Base-by-base conservation (phyloP, 148 eudicot species). In the Fallopia convolvulus region DNA sequence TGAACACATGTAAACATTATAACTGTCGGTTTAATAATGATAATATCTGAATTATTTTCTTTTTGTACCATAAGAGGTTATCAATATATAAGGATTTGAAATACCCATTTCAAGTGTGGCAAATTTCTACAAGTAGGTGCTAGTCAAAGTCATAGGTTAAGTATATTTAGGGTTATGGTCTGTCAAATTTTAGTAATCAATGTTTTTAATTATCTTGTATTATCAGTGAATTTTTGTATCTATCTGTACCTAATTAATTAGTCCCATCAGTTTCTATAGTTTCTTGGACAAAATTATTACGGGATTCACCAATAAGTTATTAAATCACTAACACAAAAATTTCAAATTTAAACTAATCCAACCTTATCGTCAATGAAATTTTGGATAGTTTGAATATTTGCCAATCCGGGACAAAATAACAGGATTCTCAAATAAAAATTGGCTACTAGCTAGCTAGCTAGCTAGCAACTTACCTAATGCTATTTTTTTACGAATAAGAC, bases 231-330 rank as follows among this genome's bases (percentile, higher is more conserved):
- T 26, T 26, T 26, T 26, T 26, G 30, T 26, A 26, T 26, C 30
- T 26, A 26, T 26, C 30, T 26, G 30, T 26, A 26, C 30, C 30
- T 26, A 26, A 26, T 26, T 26, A 14, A 52, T 52, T 52, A 60
- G 66, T 60, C 66, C 66, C 66, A 60, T 65, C 71, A 65, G n/a
- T 65, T 65, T 65, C 66, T 23, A 58, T 8, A 58, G 14, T 23
- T 8, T 58, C 32, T 58, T 8, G 66, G 66, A 58, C 63, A 56
- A 21, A 63, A 30, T 32, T 8, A 32, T 11, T 11, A 15, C 40
- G 2, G 15, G n/a, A 14, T 7, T 21, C 3, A 0, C 9, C 66
- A 23, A 33, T 58, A 58, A 58, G 21, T 58, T 58, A 26, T 26
- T 26, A 20, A 20, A n/a, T 58, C 70, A 65, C 40, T 32, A 30